These are phyloP conservation scores for Trichoderma erinaceum DNA, from an alignment of 495 filamentous ascomycete genomes.

Conservation along the genomic window DNA sequence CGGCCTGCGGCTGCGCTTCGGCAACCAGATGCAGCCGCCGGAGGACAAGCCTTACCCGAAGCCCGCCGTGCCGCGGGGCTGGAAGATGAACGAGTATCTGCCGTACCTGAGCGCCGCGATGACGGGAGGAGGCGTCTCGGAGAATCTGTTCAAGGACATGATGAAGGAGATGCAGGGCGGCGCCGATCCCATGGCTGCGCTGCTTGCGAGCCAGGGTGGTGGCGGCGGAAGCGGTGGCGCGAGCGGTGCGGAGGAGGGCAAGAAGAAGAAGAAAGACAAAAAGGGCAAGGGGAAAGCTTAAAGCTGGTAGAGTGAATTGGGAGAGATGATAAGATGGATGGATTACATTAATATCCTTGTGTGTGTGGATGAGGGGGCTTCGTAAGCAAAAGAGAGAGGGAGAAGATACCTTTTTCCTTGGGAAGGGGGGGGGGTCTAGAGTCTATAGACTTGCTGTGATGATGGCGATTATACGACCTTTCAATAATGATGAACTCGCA, in stretches of 20 bases:
- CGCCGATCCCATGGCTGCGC: constrained; percentile 44
- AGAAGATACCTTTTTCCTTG: neutral
- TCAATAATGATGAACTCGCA: neutral
- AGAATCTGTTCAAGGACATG: constrained; percentile 95
- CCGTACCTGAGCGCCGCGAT: constrained; percentile 83
- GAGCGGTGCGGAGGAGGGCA: constrained; percentile 23
- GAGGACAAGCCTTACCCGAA: constrained; percentile 58
- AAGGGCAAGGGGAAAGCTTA: constrained; percentile 37
- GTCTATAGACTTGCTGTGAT: neutral
- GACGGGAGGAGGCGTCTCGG: constrained; percentile 88
- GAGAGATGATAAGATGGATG: neutral
- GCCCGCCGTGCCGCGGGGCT: constrained; percentile 77
- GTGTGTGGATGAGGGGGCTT: neutral
- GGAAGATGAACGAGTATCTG: constrained; percentile 80
- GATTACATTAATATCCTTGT: neutral
- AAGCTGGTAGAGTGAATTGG: neutral
- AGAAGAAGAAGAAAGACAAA: constrained; percentile 44
- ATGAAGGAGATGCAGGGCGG: constrained; percentile 85
- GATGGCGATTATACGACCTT: neutral
- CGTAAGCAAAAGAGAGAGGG: neutral
- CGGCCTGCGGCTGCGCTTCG: constrained; percentile 62
- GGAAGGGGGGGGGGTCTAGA: neutral
- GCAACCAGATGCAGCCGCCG: constrained; percentile 40
- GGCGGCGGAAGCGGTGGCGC: constrained; percentile 24
- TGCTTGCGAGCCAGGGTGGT: constrained; percentile 30